phyloP scores from a whole-genome alignment of 768 basidiomycete species.

The Mycena filopes region DNA sequence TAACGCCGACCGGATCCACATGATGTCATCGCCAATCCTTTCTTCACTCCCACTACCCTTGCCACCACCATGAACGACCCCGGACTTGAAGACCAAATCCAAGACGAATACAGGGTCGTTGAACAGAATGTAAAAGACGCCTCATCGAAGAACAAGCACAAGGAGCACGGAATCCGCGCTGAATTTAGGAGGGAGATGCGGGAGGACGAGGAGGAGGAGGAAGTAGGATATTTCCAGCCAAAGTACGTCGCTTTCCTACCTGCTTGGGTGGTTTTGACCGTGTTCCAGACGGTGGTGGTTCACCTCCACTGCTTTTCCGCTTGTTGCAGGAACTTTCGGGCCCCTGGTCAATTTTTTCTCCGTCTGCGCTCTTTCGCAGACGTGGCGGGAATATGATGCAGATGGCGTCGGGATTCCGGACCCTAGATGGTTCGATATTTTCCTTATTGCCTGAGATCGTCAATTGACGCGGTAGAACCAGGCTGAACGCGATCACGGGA shows the following conservation, averaged over 20 bases:
- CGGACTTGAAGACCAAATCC: conserved; percentile 38
- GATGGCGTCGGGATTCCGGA: conserved; percentile 39
- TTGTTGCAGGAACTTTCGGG: conserved; percentile 54
- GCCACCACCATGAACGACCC: conserved; percentile 40
- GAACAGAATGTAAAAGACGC: conserved; percentile 18
- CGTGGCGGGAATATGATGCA: conserved; percentile 43
- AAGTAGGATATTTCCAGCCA: conserved; percentile 37
- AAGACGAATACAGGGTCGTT: conserved; percentile 27
- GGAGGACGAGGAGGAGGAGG: conserved; percentile 48
- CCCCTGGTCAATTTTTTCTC: conserved; percentile 53
- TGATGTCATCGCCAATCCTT: neutral
- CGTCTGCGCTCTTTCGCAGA: conserved; percentile 48
- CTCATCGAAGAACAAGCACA: neutral
- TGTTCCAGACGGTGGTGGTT: conserved; percentile 52
- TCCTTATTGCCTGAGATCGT: neutral
- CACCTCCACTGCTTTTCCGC: conserved; percentile 51
- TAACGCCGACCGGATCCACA: neutral
- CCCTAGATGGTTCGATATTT: conserved; percentile 46
- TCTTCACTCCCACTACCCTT: neutral
- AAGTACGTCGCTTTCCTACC: conserved; percentile 27
- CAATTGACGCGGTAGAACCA: conserved; percentile 18
- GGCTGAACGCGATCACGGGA: conserved; percentile 46
- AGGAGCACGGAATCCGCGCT: neutral
- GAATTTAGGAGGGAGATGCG: conserved; percentile 42
- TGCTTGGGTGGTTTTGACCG: neutral